A percentile compares a stretch with the other conserved stretches of the same genome.
These are phyloP conservation scores for Earliella scabrosa DNA, from an alignment of 1,284 basidiomycete species.

Conservation along the genomic window DNA sequence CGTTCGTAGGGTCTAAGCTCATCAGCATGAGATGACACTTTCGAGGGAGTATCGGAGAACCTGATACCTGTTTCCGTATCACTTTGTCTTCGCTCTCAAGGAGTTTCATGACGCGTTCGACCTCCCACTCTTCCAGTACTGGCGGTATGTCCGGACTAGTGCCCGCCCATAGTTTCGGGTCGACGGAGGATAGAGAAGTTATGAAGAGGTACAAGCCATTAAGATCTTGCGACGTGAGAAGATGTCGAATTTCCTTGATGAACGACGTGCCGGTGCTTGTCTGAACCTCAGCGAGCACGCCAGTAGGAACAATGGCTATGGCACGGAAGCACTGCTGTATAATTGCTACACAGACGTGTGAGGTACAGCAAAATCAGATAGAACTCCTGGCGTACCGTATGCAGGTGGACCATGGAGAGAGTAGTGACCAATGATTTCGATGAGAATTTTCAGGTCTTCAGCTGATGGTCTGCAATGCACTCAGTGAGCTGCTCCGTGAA, in stretches of 20 bases:
- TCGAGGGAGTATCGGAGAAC: too few species aligned
- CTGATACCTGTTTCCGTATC: conserved; percentile 60
- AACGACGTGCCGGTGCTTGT: conserved; percentile 36
- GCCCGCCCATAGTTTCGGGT: conserved; percentile 69
- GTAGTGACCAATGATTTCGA: conserved; percentile 39
- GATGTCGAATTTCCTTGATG: conserved; percentile 53
- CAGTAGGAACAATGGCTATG: conserved; percentile 39
- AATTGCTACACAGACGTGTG: conserved; percentile 17
- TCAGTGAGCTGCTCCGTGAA: not conserved
- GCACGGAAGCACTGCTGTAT: conserved; percentile 51
- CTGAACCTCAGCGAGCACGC: conserved; percentile 36
- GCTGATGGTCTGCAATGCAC: conserved; percentile 25
- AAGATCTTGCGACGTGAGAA: conserved; percentile 56
- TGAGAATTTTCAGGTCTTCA: conserved; percentile 39
- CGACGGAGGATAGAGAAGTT: conserved; percentile 59
- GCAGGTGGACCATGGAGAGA: conserved; percentile 23
- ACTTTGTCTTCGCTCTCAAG: conserved; percentile 60
- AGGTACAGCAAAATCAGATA: not conserved
- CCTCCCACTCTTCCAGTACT: conserved; percentile 67
- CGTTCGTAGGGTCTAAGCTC: conserved; percentile 56
- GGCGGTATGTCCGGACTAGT: conserved; percentile 50
- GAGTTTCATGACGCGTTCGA: conserved; percentile 67
- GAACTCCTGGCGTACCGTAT: conserved; percentile 16
- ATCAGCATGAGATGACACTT: conserved; percentile 10
- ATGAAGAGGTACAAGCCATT: conserved; percentile 71